Percentiles rank a stretch among this genome's conserved stretches.
Conservation (phyloP, 306 rosid species). For the Quercus alba region DNA sequence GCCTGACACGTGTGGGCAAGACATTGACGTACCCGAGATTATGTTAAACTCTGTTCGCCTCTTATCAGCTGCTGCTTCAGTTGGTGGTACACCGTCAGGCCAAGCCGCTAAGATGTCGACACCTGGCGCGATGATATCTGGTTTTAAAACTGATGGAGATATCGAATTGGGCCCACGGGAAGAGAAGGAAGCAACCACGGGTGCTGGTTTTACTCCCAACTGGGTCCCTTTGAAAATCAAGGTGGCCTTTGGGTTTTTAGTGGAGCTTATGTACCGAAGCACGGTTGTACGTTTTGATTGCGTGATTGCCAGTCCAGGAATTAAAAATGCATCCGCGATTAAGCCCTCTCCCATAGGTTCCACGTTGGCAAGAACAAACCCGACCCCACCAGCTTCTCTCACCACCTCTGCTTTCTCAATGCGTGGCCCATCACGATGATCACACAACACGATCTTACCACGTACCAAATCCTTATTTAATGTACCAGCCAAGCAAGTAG, state of each 20-base stretch:
- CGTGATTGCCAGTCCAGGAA: conserved; percentile 8
- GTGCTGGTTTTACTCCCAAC: conserved; percentile 16
- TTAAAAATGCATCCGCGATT: neutral
- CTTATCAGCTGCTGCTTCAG: neutral
- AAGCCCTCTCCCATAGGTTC: neutral
- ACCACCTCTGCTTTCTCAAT: neutral
- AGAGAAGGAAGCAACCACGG: neutral
- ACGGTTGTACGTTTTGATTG: neutral
- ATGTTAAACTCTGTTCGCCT: conserved; percentile 14
- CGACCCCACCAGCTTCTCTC: conserved; percentile 14
- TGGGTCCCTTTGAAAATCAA: conserved; percentile 7
- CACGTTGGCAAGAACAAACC: neutral
- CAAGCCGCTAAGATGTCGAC: conserved; percentile 26
- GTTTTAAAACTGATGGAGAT: conserved; percentile 9
- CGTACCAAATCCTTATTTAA: neutral
- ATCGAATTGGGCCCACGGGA: conserved; percentile 5
- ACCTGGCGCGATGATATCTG: conserved; percentile 15
- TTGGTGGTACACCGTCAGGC: neutral
- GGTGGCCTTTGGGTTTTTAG: neutral
- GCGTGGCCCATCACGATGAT: neutral
- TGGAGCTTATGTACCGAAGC: neutral
- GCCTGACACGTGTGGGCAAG: conserved; percentile 24
- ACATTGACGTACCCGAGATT: conserved; percentile 17
- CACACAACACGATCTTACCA: conserved; percentile 13
- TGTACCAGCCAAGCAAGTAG: neutral